phyloP scores from a whole-genome alignment of 2,329 filamentous ascomycete genomes.

The Hypoxylon sp. region DNA sequence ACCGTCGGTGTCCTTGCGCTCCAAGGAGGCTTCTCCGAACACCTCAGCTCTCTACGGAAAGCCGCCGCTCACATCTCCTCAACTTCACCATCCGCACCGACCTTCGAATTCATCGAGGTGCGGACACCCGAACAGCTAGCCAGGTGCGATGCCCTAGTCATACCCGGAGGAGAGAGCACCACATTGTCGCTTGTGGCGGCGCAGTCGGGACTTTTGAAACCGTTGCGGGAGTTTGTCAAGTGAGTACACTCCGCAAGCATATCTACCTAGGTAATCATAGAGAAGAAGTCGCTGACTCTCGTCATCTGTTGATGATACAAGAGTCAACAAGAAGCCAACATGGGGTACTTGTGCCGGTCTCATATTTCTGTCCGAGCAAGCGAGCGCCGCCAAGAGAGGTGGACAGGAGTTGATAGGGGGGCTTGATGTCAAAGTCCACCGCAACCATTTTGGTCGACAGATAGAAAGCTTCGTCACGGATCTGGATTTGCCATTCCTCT shows the following conservation, averaged over 20 bases:
- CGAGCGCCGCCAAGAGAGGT: slow-evolving; percentile 88
- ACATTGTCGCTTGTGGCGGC: slow-evolving; percentile 90
- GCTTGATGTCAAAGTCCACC: slow-evolving; percentile 87
- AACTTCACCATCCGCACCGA: slow-evolving; percentile 17
- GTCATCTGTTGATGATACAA: slow-evolving; percentile 52
- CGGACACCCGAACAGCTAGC: slow-evolving; percentile 79
- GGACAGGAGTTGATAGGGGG: slow-evolving; percentile 95
- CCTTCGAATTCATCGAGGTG: slow-evolving; percentile 80
- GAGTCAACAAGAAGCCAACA: slow-evolving; percentile 80
- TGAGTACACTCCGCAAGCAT: slow-evolving; percentile 57
- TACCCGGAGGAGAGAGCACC: slow-evolving; percentile 96
- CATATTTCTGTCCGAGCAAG: slow-evolving; percentile 88
- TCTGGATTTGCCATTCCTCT: slow-evolving; percentile 78
- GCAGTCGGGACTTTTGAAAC: slow-evolving; percentile 83
- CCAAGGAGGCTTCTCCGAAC: slow-evolving; percentile 93
- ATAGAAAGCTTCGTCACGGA: slow-evolving; percentile 88
- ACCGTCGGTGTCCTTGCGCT: slow-evolving; percentile 77
- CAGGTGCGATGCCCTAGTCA: slow-evolving; percentile 83
- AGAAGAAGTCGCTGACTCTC: slow-evolving; percentile 12
- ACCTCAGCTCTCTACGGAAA: slow-evolving; percentile 79
- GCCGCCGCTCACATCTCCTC: slow-evolving; percentile 68
- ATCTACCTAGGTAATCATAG: background rate
- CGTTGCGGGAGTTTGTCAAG: slow-evolving; percentile 91
- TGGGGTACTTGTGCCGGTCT: slow-evolving; percentile 98
- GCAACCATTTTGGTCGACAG: slow-evolving; percentile 96